Evolutionary conservation across 2,329 filamentous ascomycete species (phyloP).

Genomic region (Pleomassaria siparia): DNA sequence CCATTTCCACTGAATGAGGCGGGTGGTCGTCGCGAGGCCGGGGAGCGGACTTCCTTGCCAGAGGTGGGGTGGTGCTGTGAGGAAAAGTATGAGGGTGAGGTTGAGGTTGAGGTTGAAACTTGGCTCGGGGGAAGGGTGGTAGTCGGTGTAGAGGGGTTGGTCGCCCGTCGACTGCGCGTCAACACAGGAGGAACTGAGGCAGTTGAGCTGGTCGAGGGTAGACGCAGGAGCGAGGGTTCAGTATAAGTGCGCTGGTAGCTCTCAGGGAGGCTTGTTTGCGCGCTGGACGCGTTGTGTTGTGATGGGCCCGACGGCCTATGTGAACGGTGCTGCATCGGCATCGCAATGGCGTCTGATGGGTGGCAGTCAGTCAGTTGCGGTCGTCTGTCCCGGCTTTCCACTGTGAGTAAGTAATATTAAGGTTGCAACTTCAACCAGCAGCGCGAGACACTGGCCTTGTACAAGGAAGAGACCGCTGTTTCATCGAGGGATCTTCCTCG

Average conservation of each 20-base stretch:
- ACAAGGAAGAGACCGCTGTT: constrained; percentile 1
- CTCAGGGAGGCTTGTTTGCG: constrained; percentile 16
- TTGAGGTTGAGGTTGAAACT: constrained; percentile 18
- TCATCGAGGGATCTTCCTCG: constrained; percentile 3
- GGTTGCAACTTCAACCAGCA: constrained; percentile 1
- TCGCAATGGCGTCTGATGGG: constrained; percentile 10
- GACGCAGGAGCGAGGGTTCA: constrained; percentile 31
- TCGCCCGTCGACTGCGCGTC: constrained; percentile 23
- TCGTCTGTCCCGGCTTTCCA: constrained; percentile 10
- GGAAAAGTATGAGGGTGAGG: constrained; percentile 37
- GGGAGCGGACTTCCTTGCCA: constrained; percentile 33
- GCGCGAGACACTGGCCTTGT: background rate
- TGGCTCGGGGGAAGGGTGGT: constrained; percentile 21
- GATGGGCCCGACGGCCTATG: constrained; percentile 10
- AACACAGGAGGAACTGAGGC: constrained; percentile 20
- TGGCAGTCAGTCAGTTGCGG: constrained; percentile 5
- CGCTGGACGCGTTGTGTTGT: constrained; percentile 13
- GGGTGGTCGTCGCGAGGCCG: constrained; percentile 44
- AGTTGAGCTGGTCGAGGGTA: constrained; percentile 27
- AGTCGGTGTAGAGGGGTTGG: constrained; percentile 30
- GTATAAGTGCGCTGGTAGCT: constrained; percentile 29
- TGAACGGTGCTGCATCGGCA: constrained; percentile 12
- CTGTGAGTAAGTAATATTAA: background rate
- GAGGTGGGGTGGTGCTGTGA: constrained; percentile 31
- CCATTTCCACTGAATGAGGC: constrained; percentile 53